Evolutionary conservation across 106 monocot species (phyloP).

Genomic region (Dioscorea alata): DNA sequence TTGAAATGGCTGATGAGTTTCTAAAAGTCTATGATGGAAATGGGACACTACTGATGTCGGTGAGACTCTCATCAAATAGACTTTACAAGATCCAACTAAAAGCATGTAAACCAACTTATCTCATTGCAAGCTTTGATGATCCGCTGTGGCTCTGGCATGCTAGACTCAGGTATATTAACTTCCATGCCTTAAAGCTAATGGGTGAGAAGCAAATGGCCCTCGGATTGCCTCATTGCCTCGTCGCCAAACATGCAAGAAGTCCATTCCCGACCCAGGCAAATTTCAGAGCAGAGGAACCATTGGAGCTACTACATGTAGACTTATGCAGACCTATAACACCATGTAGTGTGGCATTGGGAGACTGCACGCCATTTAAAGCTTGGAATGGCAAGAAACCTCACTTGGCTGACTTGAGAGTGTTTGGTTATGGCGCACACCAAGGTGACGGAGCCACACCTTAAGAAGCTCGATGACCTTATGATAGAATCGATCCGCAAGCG

Average conservation of each 20-base stretch:
- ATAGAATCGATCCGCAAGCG: too few species aligned
- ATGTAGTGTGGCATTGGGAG: constrained; percentile 1
- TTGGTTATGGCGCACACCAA: constrained; percentile 11
- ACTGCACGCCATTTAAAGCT: constrained; percentile 2
- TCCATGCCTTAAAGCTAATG: too few species aligned
- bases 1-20: too few species aligned
- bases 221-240: too few species aligned
- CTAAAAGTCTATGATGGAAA: too few species aligned
- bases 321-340: constrained; percentile 4
- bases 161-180: not conserved
- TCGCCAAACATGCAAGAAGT: too few species aligned
- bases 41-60: not conserved
- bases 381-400: constrained; percentile 4
- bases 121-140: constrained; percentile 5
- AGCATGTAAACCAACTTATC: not conserved
- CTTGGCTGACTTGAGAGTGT: constrained; percentile 5
- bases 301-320: too few species aligned
- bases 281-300: not conserved
- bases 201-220: too few species aligned
- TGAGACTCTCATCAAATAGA: not conserved
- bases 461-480: constrained; percentile 8
- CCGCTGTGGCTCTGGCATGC: constrained; percentile 1
- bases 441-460: not conserved
- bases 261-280: too few species aligned
- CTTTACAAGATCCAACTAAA: constrained; percentile 9